phyloP scores from a whole-genome alignment of 208 protist genomes.

The Strigomonas culicis region DNA sequence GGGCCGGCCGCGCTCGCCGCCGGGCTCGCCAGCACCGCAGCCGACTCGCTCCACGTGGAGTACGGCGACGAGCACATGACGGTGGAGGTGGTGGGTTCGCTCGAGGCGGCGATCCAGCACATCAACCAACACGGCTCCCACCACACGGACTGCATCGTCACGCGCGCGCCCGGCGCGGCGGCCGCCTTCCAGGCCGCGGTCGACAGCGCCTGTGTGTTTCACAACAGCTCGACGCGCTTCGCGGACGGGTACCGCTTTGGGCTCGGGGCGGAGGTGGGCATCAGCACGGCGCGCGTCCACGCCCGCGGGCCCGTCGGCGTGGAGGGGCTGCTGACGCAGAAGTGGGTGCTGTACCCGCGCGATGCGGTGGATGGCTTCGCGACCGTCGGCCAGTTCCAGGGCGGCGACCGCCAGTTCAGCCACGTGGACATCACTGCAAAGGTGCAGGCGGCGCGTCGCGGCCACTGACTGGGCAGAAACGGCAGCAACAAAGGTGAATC shows the following conservation, averaged over 20 bases:
- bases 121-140: constrained; percentile 82
- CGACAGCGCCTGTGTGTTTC: constrained; percentile 91
- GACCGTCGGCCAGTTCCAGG: constrained; percentile 49
- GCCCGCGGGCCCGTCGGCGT: constrained; percentile 93
- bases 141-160: constrained; percentile 92
- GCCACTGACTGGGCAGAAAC: background rate
- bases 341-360: constrained; percentile 49
- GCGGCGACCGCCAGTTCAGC: constrained; percentile 39
- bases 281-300: constrained; percentile 87
- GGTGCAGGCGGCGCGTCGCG: background rate
- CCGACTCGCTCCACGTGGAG: constrained; percentile 44
- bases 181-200: constrained; percentile 51
- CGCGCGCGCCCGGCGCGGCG: constrained; percentile 37
- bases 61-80: constrained; percentile 55
- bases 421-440: constrained; percentile 20
- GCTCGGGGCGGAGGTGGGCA: constrained; percentile 93
- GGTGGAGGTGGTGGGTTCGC: constrained; percentile 31
- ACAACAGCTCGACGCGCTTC: constrained; percentile 91
- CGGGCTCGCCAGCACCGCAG: constrained; percentile 15
- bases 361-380: constrained; percentile 17
- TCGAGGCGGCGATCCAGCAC: constrained; percentile 80
- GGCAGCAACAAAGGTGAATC: background rate
- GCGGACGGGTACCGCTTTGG: constrained; percentile 91
- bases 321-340: constrained; percentile 83
- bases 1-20: constrained; percentile 32